A percentile compares a stretch with the other conserved stretches of the same genome.
phyloP scores from a whole-genome alignment of 176 grass and related monocot species.

The Hordeum vulgare region MorexV3_pseudomolecules_assembly NC_058520.1:477924678-477925177 shows the following conservation, averaged over 20 bases:
- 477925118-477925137: conserved; percentile 42
- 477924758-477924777: conserved; percentile 68
- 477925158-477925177: not conserved
- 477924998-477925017: not conserved
- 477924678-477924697: not conserved
- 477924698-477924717: conserved; percentile 27
- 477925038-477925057: conserved; percentile 91
- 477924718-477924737: conserved; percentile 84
- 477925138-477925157: not conserved
- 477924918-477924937: not conserved
- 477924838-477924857: conserved; percentile 37
- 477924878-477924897: not conserved
- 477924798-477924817: conserved; percentile 94
- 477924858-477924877: not conserved
- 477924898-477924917: not conserved
- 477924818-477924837: conserved; percentile 76
- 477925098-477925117: conserved; percentile 89
- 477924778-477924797: conserved; percentile 76
- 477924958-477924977: not conserved
- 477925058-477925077: conserved; percentile 92
- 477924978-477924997: not conserved
- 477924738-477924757: conserved; percentile 91
- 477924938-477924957: not conserved
- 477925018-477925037: conserved; percentile 70
- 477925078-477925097: conserved; percentile 63